Evolutionary conservation across 768 basidiomycete genomes (phyloP).

Genomic region (Udeniomyces megalosporus): DNA sequence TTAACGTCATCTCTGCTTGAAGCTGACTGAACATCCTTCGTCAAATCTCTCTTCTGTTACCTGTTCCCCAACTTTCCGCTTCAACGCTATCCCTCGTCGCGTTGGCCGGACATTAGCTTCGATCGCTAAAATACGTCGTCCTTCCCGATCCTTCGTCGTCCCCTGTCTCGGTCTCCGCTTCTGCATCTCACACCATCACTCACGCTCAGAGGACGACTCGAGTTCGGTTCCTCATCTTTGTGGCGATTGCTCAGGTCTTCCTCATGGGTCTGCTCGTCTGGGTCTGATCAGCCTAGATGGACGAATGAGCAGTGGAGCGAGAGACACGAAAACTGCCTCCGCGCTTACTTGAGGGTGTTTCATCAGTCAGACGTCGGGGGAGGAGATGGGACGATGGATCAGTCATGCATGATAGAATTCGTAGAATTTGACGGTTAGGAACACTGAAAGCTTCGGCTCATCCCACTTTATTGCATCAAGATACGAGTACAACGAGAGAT

Average conservation of each 20-base stretch:
- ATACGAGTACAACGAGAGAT: too few species aligned
- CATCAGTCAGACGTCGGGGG: neutral
- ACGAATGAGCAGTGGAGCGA: neutral
- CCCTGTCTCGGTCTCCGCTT: constrained; percentile 32
- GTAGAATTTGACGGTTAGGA: too few species aligned
- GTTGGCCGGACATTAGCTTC: too few species aligned
- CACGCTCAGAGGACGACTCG: constrained; percentile 65
- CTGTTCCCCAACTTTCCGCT: neutral
- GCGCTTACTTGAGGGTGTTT: neutral
- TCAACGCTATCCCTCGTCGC: too few species aligned
- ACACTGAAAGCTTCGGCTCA: too few species aligned
- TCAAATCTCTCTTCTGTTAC: neutral
- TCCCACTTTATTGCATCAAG: too few species aligned
- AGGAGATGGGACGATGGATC: neutral
- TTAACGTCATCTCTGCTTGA: too few species aligned
- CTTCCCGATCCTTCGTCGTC: constrained; percentile 53
- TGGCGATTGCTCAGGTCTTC: constrained; percentile 57
- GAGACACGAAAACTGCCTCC: neutral
- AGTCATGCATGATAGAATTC: too few species aligned
- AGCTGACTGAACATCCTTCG: too few species aligned
- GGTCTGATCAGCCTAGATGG: constrained; percentile 6
- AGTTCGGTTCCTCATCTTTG: constrained; percentile 74
- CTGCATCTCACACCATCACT: constrained; percentile 46
- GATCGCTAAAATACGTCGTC: constrained; percentile 79
- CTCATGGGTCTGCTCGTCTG: constrained; percentile 15